These are phyloP conservation scores for Nicotiana otophora DNA, from an alignment of 257 asterid genomes.

Conservation along the genomic window DNA sequence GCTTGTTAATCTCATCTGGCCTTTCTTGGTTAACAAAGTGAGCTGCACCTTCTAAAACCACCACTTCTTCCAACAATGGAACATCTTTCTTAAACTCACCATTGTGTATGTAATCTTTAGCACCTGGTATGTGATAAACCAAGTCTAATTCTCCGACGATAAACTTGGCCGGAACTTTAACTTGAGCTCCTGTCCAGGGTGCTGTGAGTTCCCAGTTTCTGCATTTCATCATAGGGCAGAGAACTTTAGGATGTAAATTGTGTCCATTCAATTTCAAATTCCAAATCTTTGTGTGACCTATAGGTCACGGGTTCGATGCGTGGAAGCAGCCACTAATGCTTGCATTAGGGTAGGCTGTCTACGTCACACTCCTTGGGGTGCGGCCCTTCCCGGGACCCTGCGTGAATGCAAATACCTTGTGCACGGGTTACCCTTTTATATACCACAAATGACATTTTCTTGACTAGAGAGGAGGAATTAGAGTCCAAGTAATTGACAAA, in stretches of 20 bases:
- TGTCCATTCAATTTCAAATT: background rate
- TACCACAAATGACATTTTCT: background rate
- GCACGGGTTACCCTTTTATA: too few relatives aligned
- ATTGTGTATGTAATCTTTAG: slow-evolving; percentile 20
- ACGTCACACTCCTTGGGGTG: too few relatives aligned
- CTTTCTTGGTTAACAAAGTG: slow-evolving; percentile 17
- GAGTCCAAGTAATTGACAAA: background rate
- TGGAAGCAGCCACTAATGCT: too few relatives aligned
- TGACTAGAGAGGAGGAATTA: background rate
- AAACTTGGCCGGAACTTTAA: slow-evolving; percentile 20
- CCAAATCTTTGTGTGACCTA: background rate
- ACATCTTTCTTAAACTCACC: slow-evolving; percentile 18
- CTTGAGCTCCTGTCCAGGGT: slow-evolving; percentile 24
- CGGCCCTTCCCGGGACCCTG: too few relatives aligned
- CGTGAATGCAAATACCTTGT: too few relatives aligned
- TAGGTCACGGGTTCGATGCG: too few relatives aligned
- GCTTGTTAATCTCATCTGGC: slow-evolving; percentile 9
- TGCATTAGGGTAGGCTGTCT: too few relatives aligned
- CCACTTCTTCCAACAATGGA: slow-evolving; percentile 16
- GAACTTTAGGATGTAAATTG: background rate
- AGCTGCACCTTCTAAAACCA: slow-evolving; percentile 14
- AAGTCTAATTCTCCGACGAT: slow-evolving; percentile 21
- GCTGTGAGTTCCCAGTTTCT: slow-evolving; percentile 24
- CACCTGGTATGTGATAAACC: slow-evolving; percentile 9
- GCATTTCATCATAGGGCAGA: background rate